Conservation (phyloP, 305 asterid genomes). For the Solanum aculeatissimum region DNA sequence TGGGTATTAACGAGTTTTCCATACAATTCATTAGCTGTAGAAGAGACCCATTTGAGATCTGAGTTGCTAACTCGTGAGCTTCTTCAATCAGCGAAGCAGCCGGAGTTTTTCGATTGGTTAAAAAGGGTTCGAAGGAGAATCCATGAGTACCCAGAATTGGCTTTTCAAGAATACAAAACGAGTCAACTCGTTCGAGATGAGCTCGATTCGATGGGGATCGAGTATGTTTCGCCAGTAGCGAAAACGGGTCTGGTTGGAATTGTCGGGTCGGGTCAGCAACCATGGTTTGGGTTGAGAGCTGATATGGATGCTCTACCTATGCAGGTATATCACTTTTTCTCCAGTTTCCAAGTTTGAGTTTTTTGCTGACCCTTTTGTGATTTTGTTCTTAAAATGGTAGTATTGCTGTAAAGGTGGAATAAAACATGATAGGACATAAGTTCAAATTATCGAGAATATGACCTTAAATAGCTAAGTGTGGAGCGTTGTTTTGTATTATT, state of each 20-base stretch:
- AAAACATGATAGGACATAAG: too few species aligned
- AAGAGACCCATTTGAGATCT: neutral
- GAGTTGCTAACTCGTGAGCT: slow-evolving; percentile 20
- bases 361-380: neutral
- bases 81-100: slow-evolving; percentile 49
- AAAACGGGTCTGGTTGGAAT: slow-evolving; percentile 69
- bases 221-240: slow-evolving; percentile 70
- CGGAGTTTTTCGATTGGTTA: slow-evolving; percentile 53
- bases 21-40: neutral
- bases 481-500: too few species aligned
- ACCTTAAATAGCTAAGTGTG: too few species aligned
- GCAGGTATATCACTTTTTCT: slow-evolving; percentile 27
- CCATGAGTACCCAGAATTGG: slow-evolving; percentile 72
- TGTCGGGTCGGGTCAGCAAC: slow-evolving; percentile 65
- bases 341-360: neutral
- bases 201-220: slow-evolving; percentile 58
- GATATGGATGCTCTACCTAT: slow-evolving; percentile 96
- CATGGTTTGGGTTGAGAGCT: slow-evolving; percentile 70
- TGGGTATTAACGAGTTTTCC: neutral
- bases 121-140: slow-evolving; percentile 55
- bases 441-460: too few species aligned
- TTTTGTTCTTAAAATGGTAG: neutral
- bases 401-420: too few species aligned
- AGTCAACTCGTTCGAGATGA: slow-evolving; percentile 63
- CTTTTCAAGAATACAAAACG: slow-evolving; percentile 59